These are phyloP conservation scores for Aureobasidium melanogenum DNA, from an alignment of 2,329 filamentous ascomycete genomes.

Conservation along the genomic window DNA sequence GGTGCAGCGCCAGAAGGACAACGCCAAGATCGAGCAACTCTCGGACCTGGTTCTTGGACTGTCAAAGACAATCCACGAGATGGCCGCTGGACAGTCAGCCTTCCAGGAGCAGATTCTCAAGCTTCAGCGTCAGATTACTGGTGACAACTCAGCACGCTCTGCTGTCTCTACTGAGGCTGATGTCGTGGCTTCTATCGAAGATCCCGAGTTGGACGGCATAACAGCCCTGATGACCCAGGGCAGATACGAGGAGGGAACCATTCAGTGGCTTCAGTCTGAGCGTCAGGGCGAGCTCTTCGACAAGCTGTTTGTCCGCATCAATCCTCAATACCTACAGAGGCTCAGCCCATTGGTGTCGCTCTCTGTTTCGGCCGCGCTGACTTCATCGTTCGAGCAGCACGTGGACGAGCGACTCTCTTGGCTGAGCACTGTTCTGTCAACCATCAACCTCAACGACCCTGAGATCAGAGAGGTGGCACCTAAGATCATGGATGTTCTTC, in stretches of 20 bases:
- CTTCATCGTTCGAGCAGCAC: slow-evolving; percentile 45
- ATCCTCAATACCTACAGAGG: slow-evolving; percentile 46
- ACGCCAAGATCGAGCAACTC: slow-evolving; percentile 64
- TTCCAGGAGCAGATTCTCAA: slow-evolving; percentile 51
- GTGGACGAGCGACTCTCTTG: slow-evolving; percentile 48
- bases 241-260: slow-evolving; percentile 33
- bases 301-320: slow-evolving; percentile 49
- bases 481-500: slow-evolving; percentile 52
- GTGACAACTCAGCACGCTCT: slow-evolving; percentile 18
- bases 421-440: slow-evolving; percentile 47
- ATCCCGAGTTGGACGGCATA: slow-evolving; percentile 53
- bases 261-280: slow-evolving; percentile 53
- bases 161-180: slow-evolving; percentile 19
- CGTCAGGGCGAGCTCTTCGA: slow-evolving; percentile 54
- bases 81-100: slow-evolving; percentile 59
- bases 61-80: slow-evolving; percentile 58
- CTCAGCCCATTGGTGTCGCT: slow-evolving; percentile 51
- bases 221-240: slow-evolving; percentile 53
- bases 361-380: slow-evolving; percentile 55
- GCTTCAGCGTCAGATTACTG: slow-evolving; percentile 32
- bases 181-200: slow-evolving; percentile 36
- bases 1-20: slow-evolving; percentile 43
- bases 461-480: slow-evolving; percentile 50
- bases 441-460: slow-evolving; percentile 39
- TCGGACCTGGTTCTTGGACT: slow-evolving; percentile 57